Conservation (phyloP, 2,329 filamentous ascomycete species). For the Thelonectria blattea region DNA sequence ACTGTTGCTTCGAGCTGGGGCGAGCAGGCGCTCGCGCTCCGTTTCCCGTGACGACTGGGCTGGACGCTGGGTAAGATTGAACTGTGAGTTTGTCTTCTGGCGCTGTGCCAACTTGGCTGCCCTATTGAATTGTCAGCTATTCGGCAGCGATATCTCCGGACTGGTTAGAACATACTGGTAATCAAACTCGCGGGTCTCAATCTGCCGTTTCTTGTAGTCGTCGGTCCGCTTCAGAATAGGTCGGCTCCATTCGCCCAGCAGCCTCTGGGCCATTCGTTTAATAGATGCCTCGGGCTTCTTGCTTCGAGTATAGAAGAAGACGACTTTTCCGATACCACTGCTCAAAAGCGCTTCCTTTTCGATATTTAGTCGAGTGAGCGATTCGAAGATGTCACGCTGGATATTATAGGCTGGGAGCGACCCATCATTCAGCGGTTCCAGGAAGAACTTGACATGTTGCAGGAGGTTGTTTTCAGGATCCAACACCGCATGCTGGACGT, state of each 20-base stretch:
- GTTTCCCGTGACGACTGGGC: slow-evolving; percentile 51
- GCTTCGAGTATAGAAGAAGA: slow-evolving; percentile 96
- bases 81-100: slow-evolving; percentile 54
- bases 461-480: slow-evolving; percentile 96
- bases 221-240: slow-evolving; percentile 93
- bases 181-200: slow-evolving; percentile 69
- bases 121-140: slow-evolving; percentile 42
- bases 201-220: slow-evolving; percentile 86
- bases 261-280: slow-evolving; percentile 89
- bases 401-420: slow-evolving; percentile 96
- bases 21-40: slow-evolving; percentile 65
- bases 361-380: slow-evolving; percentile 80
- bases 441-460: slow-evolving; percentile 94
- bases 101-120: slow-evolving; percentile 61
- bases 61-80: slow-evolving; percentile 58
- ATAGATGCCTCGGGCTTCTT: slow-evolving; percentile 87
- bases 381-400: slow-evolving; percentile 89
- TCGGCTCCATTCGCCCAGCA: slow-evolving; percentile 95
- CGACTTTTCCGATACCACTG: slow-evolving; percentile 93
- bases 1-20: slow-evolving; percentile 60
- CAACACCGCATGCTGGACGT: slow-evolving; percentile 81
- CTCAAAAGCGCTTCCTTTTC: slow-evolving; percentile 89
- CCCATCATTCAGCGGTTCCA: slow-evolving; percentile 93
- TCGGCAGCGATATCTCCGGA: background rate
- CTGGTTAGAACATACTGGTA: slow-evolving; percentile 57